These are phyloP conservation scores for Penicillium italicum DNA, from an alignment of 2,329 filamentous ascomycete species.

Conservation along the genomic window DNA sequence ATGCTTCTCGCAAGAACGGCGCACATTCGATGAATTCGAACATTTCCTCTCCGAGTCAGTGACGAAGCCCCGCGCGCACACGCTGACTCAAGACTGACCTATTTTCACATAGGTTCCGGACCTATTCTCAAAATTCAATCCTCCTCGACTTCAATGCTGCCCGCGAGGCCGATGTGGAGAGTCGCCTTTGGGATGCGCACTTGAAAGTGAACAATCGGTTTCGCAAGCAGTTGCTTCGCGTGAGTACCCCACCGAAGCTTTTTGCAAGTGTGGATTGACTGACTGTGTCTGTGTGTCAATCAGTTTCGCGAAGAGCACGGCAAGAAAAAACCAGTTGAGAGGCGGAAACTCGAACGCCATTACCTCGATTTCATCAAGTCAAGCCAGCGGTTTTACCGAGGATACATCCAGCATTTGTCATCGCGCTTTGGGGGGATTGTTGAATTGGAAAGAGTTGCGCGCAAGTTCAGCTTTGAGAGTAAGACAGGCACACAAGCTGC, in stretches of 20 bases:
- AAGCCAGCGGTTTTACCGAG: constrained; percentile 83
- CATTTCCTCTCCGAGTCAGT: constrained; percentile 43
- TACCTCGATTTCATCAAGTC: constrained; percentile 84
- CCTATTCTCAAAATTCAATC: constrained; percentile 67
- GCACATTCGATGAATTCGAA: constrained; percentile 50
- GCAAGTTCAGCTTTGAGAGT: constrained; percentile 49
- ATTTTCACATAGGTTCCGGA: constrained; percentile 57
- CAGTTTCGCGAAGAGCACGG: constrained; percentile 50
- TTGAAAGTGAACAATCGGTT: constrained; percentile 73
- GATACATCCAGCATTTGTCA: constrained; percentile 74
- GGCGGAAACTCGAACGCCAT: constrained; percentile 74
- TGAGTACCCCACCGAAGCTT: constrained; percentile 30
- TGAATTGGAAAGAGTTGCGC: constrained; percentile 57
- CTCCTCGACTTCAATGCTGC: constrained; percentile 58
- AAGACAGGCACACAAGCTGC: constrained; percentile 4
- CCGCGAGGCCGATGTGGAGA: constrained; percentile 61
- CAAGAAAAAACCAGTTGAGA: constrained; percentile 57
- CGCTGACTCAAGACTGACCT: constrained; percentile 5
- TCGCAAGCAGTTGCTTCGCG: constrained; percentile 62
- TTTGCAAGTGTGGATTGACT: background rate
- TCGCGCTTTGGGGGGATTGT: constrained; percentile 55
- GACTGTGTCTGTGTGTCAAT: constrained; percentile 7
- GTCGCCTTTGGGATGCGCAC: constrained; percentile 74
- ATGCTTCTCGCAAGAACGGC: constrained; percentile 49
- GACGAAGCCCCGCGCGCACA: constrained; percentile 8